Conservation (phyloP, 202 grass and related monocot species). For the Carex arenaria region DNA sequence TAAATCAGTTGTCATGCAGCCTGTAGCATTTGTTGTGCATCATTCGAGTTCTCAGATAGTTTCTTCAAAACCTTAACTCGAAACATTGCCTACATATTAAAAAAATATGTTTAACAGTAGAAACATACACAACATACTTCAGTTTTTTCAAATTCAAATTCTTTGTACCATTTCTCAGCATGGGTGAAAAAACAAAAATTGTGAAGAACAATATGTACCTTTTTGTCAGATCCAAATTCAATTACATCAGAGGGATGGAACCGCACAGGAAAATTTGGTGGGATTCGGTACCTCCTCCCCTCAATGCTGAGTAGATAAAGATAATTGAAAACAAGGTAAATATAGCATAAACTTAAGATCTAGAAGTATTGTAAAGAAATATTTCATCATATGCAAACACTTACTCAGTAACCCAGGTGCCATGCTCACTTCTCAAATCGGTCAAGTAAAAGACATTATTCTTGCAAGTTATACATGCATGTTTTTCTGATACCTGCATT, state of each 20-base stretch:
- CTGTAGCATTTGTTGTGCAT: constrained; percentile 44
- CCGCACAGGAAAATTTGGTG: constrained; percentile 70
- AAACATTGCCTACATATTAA: constrained; percentile 52
- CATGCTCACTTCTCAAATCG: constrained; percentile 66
- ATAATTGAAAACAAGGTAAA: constrained; percentile 7
- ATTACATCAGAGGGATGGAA: constrained; percentile 67
- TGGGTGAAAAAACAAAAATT: not conserved
- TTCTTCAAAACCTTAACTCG: constrained; percentile 76
- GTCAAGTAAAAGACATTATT: constrained; percentile 83
- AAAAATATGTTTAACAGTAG: not conserved
- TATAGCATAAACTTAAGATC: constrained; percentile 19
- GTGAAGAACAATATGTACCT: constrained; percentile 33
- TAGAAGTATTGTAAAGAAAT: not conserved
- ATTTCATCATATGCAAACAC: constrained; percentile 26
- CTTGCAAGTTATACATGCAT: constrained; percentile 77
- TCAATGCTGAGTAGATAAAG: constrained; percentile 52
- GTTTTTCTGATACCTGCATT: constrained; percentile 68
- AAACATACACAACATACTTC: not conserved
- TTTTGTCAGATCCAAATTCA: constrained; percentile 80
- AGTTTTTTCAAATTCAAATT: not conserved
- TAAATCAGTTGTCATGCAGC: constrained; percentile 40
- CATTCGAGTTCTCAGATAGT: constrained; percentile 46
- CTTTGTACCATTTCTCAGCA: not conserved
- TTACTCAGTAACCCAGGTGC: constrained; percentile 87
- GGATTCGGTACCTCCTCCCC: constrained; percentile 51